A percentile compares a stretch with the other conserved stretches of the same genome.
phyloP scores from a whole-genome alignment of 768 basidiomycete species.

The Tylopilus sp. region DNA sequence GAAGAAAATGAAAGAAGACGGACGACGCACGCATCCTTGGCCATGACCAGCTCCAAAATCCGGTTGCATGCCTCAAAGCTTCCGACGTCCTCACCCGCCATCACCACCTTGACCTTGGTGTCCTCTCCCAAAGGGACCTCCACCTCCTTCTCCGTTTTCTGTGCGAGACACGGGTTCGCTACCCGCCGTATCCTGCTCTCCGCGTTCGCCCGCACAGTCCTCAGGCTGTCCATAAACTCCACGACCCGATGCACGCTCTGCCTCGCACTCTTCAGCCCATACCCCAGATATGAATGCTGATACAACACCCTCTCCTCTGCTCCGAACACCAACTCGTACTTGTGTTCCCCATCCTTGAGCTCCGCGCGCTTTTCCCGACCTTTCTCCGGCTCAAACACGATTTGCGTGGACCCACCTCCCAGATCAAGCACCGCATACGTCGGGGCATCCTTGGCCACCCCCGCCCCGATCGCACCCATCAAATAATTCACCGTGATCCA shows the following conservation, averaged over 20 bases:
- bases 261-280: slow-evolving; percentile 88
- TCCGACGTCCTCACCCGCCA: slow-evolving; percentile 81
- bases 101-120: slow-evolving; percentile 62
- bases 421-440: slow-evolving; percentile 93
- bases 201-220: slow-evolving; percentile 13
- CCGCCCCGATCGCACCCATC: slow-evolving; percentile 64
- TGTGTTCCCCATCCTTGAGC: slow-evolving; percentile 84
- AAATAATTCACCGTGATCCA: slow-evolving; percentile 99
- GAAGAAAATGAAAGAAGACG: neutral
- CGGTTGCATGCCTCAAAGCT: slow-evolving; percentile 83
- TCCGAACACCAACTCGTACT: slow-evolving; percentile 78
- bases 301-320: slow-evolving; percentile 74
- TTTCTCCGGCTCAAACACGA: slow-evolving; percentile 87
- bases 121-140: slow-evolving; percentile 50
- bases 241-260: slow-evolving; percentile 84
- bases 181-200: slow-evolving; percentile 8
- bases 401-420: slow-evolving; percentile 96
- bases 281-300: slow-evolving; percentile 97
- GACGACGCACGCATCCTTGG: slow-evolving; percentile 79
- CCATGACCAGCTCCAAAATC: slow-evolving; percentile 84
- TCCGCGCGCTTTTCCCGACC: slow-evolving; percentile 35
- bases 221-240: slow-evolving; percentile 71
- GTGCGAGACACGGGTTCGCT: slow-evolving; percentile 79
- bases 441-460: slow-evolving; percentile 40
- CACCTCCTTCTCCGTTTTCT: slow-evolving; percentile 58